Evolutionary conservation across 1,284 basidiomycete genomes (phyloP).

Genomic region (Gomphus sp.): DNA sequence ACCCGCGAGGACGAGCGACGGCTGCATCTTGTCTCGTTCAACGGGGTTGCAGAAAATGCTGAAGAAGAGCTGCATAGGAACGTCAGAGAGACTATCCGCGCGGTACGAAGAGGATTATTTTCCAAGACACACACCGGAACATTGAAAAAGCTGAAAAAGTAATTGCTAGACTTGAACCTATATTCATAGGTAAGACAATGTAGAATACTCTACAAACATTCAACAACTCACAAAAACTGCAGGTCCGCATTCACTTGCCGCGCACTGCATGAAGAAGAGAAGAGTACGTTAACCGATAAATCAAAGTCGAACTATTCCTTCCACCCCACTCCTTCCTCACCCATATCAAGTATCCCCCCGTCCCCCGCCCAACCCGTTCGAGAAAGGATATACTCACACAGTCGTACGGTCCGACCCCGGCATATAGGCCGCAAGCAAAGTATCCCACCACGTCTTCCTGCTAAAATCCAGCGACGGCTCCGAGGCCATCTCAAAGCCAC

Average conservation of each 20-base stretch:
- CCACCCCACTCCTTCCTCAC: too few species aligned
- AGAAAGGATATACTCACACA: background rate
- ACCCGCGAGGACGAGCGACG: conserved; percentile 53
- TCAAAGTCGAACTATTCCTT: too few species aligned
- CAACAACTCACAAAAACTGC: conserved; percentile 35
- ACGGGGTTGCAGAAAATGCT: conserved; percentile 43
- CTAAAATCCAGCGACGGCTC: conserved; percentile 56
- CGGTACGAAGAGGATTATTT: background rate
- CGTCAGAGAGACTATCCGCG: background rate
- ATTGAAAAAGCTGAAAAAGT: conserved; percentile 68
- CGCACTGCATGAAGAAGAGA: conserved; percentile 3
- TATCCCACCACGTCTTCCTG: conserved; percentile 73
- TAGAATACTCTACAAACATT: background rate
- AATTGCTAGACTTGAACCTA: conserved; percentile 47
- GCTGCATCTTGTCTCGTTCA: conserved; percentile 52
- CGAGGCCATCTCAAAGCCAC: conserved; percentile 22
- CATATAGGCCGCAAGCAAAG: conserved; percentile 47
- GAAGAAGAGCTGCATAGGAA: conserved; percentile 36
- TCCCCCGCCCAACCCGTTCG: too few species aligned
- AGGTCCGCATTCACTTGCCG: conserved; percentile 44
- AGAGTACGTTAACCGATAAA: background rate
- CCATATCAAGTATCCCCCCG: too few species aligned
- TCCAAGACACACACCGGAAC: conserved; percentile 29
- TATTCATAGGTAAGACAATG: background rate
- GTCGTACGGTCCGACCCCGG: conserved; percentile 14